phyloP scores from a whole-genome alignment of 495 filamentous ascomycete species.

The Margaritispora aquatica region DNA sequence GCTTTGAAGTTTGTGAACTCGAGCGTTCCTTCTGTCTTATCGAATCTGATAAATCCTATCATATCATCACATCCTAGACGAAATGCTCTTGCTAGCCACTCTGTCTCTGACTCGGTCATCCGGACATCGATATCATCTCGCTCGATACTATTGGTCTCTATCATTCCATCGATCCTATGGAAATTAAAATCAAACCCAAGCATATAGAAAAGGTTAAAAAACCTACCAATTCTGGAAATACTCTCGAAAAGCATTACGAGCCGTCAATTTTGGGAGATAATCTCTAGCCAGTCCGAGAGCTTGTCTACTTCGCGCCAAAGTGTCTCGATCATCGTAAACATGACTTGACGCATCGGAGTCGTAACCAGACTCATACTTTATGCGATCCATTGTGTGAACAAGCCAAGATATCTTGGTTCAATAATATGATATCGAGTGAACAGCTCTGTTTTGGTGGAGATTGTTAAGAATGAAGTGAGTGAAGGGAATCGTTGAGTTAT shows the following conservation, averaged over 20 bases:
- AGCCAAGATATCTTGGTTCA: too few relatives aligned
- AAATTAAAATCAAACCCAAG: background rate
- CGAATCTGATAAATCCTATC: constrained; percentile 9
- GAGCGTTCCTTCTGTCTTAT: background rate
- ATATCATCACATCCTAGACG: background rate
- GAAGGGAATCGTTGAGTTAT: too few relatives aligned
- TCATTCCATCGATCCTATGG: constrained; percentile 14
- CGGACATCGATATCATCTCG: background rate
- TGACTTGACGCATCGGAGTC: too few relatives aligned
- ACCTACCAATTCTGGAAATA: constrained; percentile 16
- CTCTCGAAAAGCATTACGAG: constrained; percentile 12
- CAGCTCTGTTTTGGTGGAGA: too few relatives aligned
- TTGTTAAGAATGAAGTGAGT: too few relatives aligned
- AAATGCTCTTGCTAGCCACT: constrained; percentile 1
- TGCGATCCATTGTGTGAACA: too few relatives aligned
- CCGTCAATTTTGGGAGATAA: constrained; percentile 3
- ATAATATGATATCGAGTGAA: too few relatives aligned
- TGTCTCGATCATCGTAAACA: background rate
- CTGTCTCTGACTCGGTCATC: background rate
- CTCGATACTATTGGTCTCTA: background rate
- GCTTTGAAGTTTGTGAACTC: constrained; percentile 14
- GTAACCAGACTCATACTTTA: too few relatives aligned
- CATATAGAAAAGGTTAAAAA: background rate
- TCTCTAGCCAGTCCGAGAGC: background rate
- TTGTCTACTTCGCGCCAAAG: background rate